Conservation (phyloP, 805 yeast genomes). For the Zygosaccharomyces bailii region DNA sequence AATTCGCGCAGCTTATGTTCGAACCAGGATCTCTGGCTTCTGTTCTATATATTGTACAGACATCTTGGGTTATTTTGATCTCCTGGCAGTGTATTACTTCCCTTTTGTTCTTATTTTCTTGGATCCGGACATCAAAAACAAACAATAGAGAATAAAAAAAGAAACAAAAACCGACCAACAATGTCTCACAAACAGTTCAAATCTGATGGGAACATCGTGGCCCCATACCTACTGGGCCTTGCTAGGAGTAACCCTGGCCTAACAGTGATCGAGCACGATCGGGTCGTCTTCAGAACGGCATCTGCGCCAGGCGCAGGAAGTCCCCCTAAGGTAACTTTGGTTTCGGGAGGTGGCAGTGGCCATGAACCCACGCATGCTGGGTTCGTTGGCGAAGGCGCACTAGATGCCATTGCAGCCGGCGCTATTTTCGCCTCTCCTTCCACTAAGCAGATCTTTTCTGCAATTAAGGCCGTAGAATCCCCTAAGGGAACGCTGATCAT, state of each 20-base stretch:
- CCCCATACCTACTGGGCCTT: constrained; percentile 20
- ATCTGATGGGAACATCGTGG: constrained; percentile 22
- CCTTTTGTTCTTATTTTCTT: too few species aligned
- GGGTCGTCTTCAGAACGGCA: constrained; percentile 37
- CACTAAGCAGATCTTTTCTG: constrained; percentile 77
- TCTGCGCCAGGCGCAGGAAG: constrained; percentile 53
- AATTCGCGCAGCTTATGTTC: too few species aligned
- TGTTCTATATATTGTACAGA: too few species aligned
- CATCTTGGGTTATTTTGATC: too few species aligned
- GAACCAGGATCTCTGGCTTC: too few species aligned
- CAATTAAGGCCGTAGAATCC: constrained; percentile 41
- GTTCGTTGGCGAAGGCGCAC: constrained; percentile 76
- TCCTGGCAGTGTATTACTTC: too few species aligned
- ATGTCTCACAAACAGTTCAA: constrained; percentile 23
- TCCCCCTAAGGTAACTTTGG: constrained; percentile 55
- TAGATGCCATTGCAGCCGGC: constrained; percentile 88
- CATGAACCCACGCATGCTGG: constrained; percentile 96
- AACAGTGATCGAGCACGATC: constrained; percentile 38
- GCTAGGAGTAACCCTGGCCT: constrained; percentile 25
- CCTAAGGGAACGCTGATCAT: constrained; percentile 66
- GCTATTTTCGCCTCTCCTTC: constrained; percentile 89
- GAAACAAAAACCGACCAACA: not conserved
- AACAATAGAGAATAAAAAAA: not conserved
- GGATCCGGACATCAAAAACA: too few species aligned
- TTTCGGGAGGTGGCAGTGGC: constrained; percentile 95